phyloP scores from a whole-genome alignment of 257 asterid species.

The Petunia axillaris region DNA sequence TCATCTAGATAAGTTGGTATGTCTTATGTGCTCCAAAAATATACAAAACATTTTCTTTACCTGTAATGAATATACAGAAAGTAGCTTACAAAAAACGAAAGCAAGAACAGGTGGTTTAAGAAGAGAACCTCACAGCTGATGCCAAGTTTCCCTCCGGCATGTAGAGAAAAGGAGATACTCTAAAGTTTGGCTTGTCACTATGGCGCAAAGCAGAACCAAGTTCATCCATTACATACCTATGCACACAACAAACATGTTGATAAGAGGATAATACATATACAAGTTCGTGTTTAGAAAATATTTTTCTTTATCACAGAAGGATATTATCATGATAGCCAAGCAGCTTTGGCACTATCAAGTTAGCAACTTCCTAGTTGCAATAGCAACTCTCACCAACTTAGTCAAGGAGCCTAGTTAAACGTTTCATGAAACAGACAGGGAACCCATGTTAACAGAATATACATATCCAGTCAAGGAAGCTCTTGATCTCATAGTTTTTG shows the following conservation, averaged over 20 bases:
- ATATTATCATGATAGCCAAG: constrained; percentile 11
- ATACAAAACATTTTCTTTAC: not conserved
- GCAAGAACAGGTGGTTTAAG: constrained; percentile 34
- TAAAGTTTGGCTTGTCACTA: constrained; percentile 85
- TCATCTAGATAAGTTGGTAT: not conserved
- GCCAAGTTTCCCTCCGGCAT: constrained; percentile 93
- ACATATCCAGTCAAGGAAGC: not conserved
- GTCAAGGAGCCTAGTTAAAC: not conserved
- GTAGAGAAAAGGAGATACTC: constrained; percentile 93
- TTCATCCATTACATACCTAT: constrained; percentile 99
- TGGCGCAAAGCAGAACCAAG: constrained; percentile 97
- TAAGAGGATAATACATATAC: not conserved
- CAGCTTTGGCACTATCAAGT: constrained; percentile 10
- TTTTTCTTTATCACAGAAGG: not conserved
- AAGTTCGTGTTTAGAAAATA: not conserved
- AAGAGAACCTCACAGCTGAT: constrained; percentile 86
- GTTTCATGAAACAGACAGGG: not conserved
- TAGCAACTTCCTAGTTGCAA: not conserved
- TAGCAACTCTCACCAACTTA: constrained; percentile 12
- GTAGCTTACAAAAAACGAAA: not conserved
- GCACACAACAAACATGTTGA: constrained; percentile 25
- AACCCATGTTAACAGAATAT: not conserved
- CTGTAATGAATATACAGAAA: not conserved
- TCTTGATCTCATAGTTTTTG: not conserved
- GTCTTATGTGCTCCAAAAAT: constrained; percentile 2